These are phyloP conservation scores for Coemansia sp. DNA, from an alignment of 192 early-diverging fungal species.

Conservation along the genomic window DNA sequence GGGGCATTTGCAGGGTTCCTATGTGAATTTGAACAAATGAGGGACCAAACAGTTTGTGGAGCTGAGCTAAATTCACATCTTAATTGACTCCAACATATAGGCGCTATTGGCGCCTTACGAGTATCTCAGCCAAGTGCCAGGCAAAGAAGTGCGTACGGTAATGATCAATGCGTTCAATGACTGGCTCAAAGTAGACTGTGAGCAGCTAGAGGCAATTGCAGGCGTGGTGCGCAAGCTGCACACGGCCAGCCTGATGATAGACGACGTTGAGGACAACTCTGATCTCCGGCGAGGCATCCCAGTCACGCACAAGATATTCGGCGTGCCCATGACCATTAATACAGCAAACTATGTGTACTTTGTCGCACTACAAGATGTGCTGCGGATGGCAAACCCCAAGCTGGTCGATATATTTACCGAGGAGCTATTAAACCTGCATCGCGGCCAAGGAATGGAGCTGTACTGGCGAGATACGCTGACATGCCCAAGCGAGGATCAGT, in stretches of 20 bases:
- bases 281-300: conserved; percentile 83
- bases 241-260: conserved; percentile 91
- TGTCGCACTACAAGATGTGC: conserved; percentile 75
- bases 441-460: conserved; percentile 97
- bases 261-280: conserved; percentile 96
- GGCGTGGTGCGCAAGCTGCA: conserved; percentile 93
- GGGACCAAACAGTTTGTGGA: neutral
- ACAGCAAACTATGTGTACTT: conserved; percentile 98
- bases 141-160: conserved; percentile 91
- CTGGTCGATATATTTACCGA: conserved; percentile 87
- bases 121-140: conserved; percentile 82
- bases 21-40: neutral
- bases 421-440: conserved; percentile 87
- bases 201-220: conserved; percentile 68
- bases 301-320: conserved; percentile 96
- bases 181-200: conserved; percentile 78
- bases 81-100: conserved; percentile 36
- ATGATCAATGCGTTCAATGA: conserved; percentile 88
- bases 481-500: conserved; percentile 92
- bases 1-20: neutral
- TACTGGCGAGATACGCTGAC: conserved; percentile 90
- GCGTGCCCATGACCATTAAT: conserved; percentile 89
- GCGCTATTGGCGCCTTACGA: conserved; percentile 90
- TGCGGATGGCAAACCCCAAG: conserved; percentile 62
- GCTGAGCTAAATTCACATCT: neutral